These are phyloP conservation scores for Mucuna pruriens DNA, from an alignment of 306 rosid genomes.

Conservation along the genomic window DNA sequence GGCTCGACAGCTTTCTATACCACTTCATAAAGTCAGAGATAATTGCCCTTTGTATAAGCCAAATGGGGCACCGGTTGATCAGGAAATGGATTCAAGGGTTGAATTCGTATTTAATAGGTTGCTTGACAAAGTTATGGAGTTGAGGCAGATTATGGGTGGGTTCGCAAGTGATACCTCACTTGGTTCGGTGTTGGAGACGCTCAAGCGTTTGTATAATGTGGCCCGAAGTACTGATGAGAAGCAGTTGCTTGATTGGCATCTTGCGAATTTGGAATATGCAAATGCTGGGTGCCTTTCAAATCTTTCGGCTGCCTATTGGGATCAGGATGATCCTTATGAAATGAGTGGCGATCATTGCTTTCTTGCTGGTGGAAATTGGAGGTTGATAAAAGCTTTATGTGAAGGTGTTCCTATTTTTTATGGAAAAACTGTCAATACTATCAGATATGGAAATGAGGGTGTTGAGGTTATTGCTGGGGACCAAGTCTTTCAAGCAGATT, in stretches of 20 bases:
- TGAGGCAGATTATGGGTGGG: conserved; percentile 89
- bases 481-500: conserved; percentile 76
- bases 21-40: conserved; percentile 92
- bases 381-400: conserved; percentile 80
- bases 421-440: conserved; percentile 63
- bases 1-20: conserved; percentile 91
- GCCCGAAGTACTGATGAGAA: conserved; percentile 68
- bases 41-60: conserved; percentile 88
- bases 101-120: conserved; percentile 78
- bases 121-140: conserved; percentile 91
- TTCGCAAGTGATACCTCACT: conserved; percentile 77
- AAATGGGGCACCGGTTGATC: conserved; percentile 71
- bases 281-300: conserved; percentile 97
- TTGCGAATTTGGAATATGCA: conserved; percentile 91
- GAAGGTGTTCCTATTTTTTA: conserved; percentile 86
- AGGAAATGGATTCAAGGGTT: conserved; percentile 62
- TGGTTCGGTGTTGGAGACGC: conserved; percentile 84
- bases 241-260: conserved; percentile 95
- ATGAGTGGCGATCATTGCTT: conserved; percentile 99
- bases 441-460: conserved; percentile 72
- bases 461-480: conserved; percentile 80
- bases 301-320: conserved; percentile 93
- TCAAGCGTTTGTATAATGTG: conserved; percentile 71
- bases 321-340: conserved; percentile 97
- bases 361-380: conserved; percentile 90